These are phyloP conservation scores for Mortierella sp. DNA, from an alignment of 371 early-diverging fungal genomes.

Conservation along the genomic window DNA sequence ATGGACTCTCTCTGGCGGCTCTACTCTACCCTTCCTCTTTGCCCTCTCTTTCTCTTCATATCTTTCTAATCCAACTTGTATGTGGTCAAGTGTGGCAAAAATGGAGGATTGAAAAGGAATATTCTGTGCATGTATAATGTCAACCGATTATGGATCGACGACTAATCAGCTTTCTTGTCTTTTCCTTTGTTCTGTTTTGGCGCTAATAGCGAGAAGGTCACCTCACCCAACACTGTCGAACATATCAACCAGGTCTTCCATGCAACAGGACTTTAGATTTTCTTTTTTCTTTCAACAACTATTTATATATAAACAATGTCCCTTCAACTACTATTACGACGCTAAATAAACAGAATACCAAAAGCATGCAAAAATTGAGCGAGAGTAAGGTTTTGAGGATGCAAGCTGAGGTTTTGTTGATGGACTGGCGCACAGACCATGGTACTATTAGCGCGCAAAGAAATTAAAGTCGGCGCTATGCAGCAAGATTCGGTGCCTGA, in stretches of 20 bases:
- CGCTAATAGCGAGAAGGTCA: conserved; percentile 33
- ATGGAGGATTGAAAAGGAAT: not conserved
- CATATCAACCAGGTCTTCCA: conserved; percentile 55
- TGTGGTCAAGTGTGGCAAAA: not conserved
- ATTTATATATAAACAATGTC: no score
- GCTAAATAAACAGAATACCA: no score
- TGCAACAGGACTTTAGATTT: conserved; percentile 44
- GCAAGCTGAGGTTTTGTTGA: no score
- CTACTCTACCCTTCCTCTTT: not conserved
- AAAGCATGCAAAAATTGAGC: no score
- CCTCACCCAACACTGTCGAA: conserved; percentile 51
- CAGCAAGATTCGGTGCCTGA: no score
- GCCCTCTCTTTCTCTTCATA: not conserved
- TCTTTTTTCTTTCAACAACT: not conserved
- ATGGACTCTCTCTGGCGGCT: no score
- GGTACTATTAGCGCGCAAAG: no score
- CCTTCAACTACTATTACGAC: no score
- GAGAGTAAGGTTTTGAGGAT: no score
- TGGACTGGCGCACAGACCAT: no score
- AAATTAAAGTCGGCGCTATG: no score
- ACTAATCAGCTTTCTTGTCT: not conserved
- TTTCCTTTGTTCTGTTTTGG: not conserved
- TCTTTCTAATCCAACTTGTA: not conserved
- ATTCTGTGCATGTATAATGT: not conserved
- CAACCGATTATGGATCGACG: not conserved